These are phyloP conservation scores for Tricholoma matsutake DNA, from an alignment of 768 basidiomycete genomes.

Conservation along the genomic window DNA sequence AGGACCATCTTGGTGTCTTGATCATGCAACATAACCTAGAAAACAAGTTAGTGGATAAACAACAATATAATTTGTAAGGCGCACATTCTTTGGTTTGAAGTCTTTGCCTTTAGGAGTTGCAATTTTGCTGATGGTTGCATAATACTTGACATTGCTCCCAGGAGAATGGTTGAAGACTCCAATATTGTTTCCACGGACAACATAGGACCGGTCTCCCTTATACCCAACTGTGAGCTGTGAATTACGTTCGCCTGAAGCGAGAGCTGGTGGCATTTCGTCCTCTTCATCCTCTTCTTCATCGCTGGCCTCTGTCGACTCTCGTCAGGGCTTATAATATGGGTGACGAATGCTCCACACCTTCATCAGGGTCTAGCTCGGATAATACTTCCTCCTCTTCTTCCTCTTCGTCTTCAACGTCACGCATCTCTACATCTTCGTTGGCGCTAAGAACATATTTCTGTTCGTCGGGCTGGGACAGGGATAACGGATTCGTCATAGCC, in stretches of 20 bases:
- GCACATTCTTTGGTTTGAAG: slow-evolving; percentile 84
- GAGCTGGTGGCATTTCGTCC: slow-evolving; percentile 40
- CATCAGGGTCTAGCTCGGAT: slow-evolving; percentile 61
- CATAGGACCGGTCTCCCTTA: slow-evolving; percentile 92
- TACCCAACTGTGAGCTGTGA: slow-evolving; percentile 92
- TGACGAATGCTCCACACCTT: slow-evolving; percentile 38
- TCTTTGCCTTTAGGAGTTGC: slow-evolving; percentile 74
- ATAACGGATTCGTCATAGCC: not conserved
- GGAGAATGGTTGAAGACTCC: slow-evolving; percentile 81
- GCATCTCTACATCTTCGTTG: slow-evolving; percentile 88
- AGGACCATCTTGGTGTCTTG: slow-evolving; percentile 96
- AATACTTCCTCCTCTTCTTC: slow-evolving; percentile 78
- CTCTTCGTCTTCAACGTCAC: slow-evolving; percentile 67
- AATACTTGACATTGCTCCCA: slow-evolving; percentile 74
- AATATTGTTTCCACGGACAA: slow-evolving; percentile 88
- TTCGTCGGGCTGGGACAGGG: slow-evolving; percentile 63
- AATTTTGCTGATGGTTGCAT: slow-evolving; percentile 83
- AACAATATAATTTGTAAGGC: slow-evolving; percentile 8
- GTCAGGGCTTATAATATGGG: not conserved
- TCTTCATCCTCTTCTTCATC: slow-evolving; percentile 43
- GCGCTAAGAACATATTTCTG: slow-evolving; percentile 78
- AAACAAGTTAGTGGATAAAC: slow-evolving; percentile 8
- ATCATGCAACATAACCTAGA: slow-evolving; percentile 92
- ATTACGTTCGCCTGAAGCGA: slow-evolving; percentile 65
- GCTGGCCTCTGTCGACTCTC: slow-evolving; percentile 34